Evolutionary conservation across 2,329 filamentous ascomycete species (phyloP), one percentile per base, ranked within the genome.

Genomic region (Alternaria rosae): DNA sequence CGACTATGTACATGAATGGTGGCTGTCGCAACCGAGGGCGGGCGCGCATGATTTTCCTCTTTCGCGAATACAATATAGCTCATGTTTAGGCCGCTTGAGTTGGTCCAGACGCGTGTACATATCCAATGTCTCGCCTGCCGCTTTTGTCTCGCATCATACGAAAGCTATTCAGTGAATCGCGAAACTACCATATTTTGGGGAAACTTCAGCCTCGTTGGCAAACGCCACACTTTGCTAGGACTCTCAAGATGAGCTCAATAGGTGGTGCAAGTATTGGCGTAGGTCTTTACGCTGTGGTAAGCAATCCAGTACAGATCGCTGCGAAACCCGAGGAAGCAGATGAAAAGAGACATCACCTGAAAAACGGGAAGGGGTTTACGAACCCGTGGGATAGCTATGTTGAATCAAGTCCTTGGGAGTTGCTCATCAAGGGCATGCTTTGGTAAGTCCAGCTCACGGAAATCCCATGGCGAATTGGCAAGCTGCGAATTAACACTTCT

Each of bases 331-430:
- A 83, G 54, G 81, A 84, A 43, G 80, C 81, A 9, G 78, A 78
- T 43, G 79, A 80, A 15, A 82, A 83, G 68, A 70, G 70, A 41
- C 86, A 88, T 78, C 85, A 87, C 78, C 71, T 81, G 58, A 83
- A 84, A 70, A 70, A 82, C 65, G 84, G 84, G 12, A 85, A 84
- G 59, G 85, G 85, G 5, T 88, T 87, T 69, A 73, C 74, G n/a
- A 88, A 88, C 73, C 86, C 86, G 0, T 88, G 86, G 86, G 80
- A 83, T 6, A 86, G 83, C n/a, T 87, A 81, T 68, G 66, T 59
- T 12, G 82, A 85, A 5, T 69, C 77, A 13, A 73, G 64, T 48
- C 68, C 54, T 7, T 69, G 65, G 26, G 44, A 74, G 15, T 78
- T 86, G 25, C 28, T 79, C 6, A 58, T 65, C 54, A 76, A 70